Conservation (phyloP, 768 basidiomycete species). For the Suillus fuscotomentosus region DNA sequence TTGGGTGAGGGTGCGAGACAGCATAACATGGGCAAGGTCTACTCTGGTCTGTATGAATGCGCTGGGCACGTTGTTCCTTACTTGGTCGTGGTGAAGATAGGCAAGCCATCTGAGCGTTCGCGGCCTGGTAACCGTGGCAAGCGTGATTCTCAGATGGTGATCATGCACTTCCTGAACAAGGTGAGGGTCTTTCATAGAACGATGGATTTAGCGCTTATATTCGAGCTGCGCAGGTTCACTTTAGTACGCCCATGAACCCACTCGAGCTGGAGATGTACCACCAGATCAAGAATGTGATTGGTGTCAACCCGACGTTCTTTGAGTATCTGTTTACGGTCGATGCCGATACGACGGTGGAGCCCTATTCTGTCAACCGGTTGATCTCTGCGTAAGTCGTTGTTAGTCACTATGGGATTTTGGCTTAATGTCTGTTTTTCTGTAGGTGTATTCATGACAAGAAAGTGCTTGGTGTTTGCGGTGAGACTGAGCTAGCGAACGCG, state of each 20-base stretch:
- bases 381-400: slow-evolving; percentile 79
- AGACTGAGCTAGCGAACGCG: slow-evolving; percentile 89
- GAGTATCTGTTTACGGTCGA: slow-evolving; percentile 94
- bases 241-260: slow-evolving; percentile 94
- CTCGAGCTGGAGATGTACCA: slow-evolving; percentile 98
- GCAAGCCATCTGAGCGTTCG: slow-evolving; percentile 90
- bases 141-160: slow-evolving; percentile 93
- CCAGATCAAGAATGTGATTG: slow-evolving; percentile 99
- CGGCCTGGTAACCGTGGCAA: slow-evolving; percentile 98
- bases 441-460: slow-evolving; percentile 98
- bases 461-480: slow-evolving; percentile 92
- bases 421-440: neutral
- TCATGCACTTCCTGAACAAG: slow-evolving; percentile 99
- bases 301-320: slow-evolving; percentile 98
- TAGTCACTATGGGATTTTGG: neutral
- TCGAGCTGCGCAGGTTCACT: slow-evolving; percentile 71
- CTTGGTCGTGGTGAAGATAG: slow-evolving; percentile 87
- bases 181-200: slow-evolving; percentile 33
- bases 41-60: slow-evolving; percentile 93
- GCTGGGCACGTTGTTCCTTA: slow-evolving; percentile 96
- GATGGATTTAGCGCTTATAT: neutral
- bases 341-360: slow-evolving; percentile 92
- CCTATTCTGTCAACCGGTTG: slow-evolving; percentile 82
- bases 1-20: slow-evolving; percentile 94
- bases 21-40: slow-evolving; percentile 98